Percentiles rank a stretch among this genome's conserved stretches.
These are phyloP conservation scores for Paragyromitra xinjiangensis DNA, from an alignment of 495 filamentous ascomycete species.

Conservation along the genomic window DNA sequence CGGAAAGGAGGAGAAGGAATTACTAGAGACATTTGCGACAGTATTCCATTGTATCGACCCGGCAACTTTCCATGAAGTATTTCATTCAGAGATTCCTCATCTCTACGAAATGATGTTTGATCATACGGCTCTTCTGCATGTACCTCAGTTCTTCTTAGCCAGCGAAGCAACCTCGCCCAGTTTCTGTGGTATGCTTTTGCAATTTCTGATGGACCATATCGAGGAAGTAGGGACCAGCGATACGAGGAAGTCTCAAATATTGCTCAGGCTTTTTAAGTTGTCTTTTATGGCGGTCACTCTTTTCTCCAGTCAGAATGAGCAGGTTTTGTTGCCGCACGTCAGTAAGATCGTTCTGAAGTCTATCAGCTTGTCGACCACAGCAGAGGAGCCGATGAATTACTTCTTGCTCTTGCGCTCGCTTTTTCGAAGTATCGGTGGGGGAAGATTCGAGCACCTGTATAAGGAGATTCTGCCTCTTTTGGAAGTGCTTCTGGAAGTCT, in stretches of 20 bases:
- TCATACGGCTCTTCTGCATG: conserved; percentile 89
- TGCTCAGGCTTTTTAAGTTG: conserved; percentile 95
- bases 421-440: conserved; percentile 95
- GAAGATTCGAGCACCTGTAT: conserved; percentile 95
- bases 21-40: conserved; percentile 96
- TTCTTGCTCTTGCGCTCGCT: conserved; percentile 91
- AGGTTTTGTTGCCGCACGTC: conserved; percentile 92
- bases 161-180: conserved; percentile 97
- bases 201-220: conserved; percentile 95
- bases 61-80: conserved; percentile 97
- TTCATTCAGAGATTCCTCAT: conserved; percentile 94
- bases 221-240: conserved; percentile 93
- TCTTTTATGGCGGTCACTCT: conserved; percentile 99
- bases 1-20: conserved; percentile 94
- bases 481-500: conserved; percentile 95
- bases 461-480: conserved; percentile 96
- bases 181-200: conserved; percentile 96
- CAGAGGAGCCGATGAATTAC: conserved; percentile 98
- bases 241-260: conserved; percentile 86
- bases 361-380: conserved; percentile 91
- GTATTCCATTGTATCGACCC: conserved; percentile 99
- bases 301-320: conserved; percentile 93
- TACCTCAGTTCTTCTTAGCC: conserved; percentile 97
- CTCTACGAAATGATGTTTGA: conserved; percentile 98
- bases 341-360: conserved; percentile 95